Base-by-base conservation (phyloP, 768 basidiomycete species). In the Boletus coccyginus region DNA sequence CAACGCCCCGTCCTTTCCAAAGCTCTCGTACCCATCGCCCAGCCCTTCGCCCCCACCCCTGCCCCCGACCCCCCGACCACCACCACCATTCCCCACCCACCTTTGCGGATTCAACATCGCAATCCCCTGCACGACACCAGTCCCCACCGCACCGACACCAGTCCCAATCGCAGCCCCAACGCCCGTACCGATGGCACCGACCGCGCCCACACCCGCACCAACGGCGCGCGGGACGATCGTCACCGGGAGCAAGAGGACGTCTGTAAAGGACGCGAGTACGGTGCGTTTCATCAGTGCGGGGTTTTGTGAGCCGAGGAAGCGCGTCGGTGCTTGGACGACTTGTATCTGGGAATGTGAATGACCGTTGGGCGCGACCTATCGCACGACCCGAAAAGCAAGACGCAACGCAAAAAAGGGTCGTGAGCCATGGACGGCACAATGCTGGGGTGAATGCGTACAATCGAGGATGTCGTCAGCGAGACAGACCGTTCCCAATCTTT, bases 221-320 rank as follows among this genome's bases (percentile, higher is more conserved):
- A 82, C 81, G 1, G 88, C 85, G 14, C 90, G 85, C 0, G 96
- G 96, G 3, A 98, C 94, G 68, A 98, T 96, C 2, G 95, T 97
- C 17, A 99, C 97, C 0, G 97, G 96, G 0, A 98, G 77, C 0
- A 98, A 76, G 7, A 99, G 84, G 2, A 93, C 81, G 57, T 91
- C 87, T 3, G 91, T 90, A 71, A 99, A 98, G 0, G 93, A 91
- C 0, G 93, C 88, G 1, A 98, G 80, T 9, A 98, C 91, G 62
- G 90, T 97, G 41, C 92, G 86, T 66, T 99, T 99, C 56, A 95
- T 84, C 58, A 85, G 84, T 1, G 93, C 93, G 0, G 96, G 96
- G 65, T 98, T 96, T 50, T 88, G 82, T 1, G 94, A 88, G 19
- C 79, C 77, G 3, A 97, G 78, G 73, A 98, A 96, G 41, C 89